Conservation (phyloP, 768 basidiomycete species). For the Nidularia pulvinata region DNA sequence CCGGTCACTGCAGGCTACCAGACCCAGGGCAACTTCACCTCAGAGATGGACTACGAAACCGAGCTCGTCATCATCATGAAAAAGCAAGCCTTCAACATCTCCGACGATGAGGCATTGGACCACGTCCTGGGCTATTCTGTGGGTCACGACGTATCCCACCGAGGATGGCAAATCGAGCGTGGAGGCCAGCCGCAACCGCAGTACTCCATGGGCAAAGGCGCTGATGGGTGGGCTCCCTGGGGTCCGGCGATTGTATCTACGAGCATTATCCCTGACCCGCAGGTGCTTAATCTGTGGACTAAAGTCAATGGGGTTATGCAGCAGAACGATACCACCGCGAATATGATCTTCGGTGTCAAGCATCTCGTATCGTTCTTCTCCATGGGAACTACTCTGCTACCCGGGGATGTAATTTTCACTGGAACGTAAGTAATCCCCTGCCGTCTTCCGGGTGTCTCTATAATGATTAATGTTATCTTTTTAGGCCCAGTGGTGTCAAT, state of each 20-base stretch:
- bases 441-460: neutral
- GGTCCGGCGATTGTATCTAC: slow-evolving; percentile 36
- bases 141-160: slow-evolving; percentile 39
- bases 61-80: slow-evolving; percentile 41
- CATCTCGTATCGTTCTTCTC: slow-evolving; percentile 39
- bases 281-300: slow-evolving; percentile 36
- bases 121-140: slow-evolving; percentile 38
- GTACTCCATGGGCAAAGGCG: slow-evolving; percentile 40
- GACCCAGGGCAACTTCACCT: slow-evolving; percentile 36
- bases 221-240: slow-evolving; percentile 42
- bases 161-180: slow-evolving; percentile 42
- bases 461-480: neutral
- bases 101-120: slow-evolving; percentile 35
- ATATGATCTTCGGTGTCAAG: slow-evolving; percentile 39
- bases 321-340: slow-evolving; percentile 38
- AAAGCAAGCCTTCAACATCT: slow-evolving; percentile 39
- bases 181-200: slow-evolving; percentile 39
- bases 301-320: slow-evolving; percentile 35
- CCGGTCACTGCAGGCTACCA: slow-evolving; percentile 34
- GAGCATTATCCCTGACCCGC: slow-evolving; percentile 32
- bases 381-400: slow-evolving; percentile 39
- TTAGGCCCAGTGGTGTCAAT: slow-evolving; percentile 30
- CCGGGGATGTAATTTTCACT: slow-evolving; percentile 42
- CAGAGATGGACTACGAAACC: slow-evolving; percentile 38
- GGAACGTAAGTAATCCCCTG: slow-evolving; percentile 28